A percentile compares a stretch with the other conserved stretches of the same genome.
Conservation (phyloP, 2,329 filamentous ascomycete species). For the Stagonosporopsis vannaccii region DNA sequence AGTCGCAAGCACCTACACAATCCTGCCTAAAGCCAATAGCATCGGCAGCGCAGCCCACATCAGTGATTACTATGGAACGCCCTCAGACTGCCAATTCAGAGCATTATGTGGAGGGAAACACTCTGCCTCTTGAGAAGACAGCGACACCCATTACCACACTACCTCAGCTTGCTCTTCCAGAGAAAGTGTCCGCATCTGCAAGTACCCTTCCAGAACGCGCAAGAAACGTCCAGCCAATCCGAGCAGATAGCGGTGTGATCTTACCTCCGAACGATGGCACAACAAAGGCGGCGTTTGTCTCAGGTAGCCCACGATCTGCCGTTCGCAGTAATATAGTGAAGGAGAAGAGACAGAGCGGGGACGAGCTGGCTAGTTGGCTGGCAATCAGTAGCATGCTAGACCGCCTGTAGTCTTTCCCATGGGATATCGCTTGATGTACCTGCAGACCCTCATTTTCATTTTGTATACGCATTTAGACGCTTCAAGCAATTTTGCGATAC, state of each 20-base stretch:
- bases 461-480: no score
- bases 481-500: no score
- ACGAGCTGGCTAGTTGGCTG: conserved; percentile 15
- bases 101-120: no score
- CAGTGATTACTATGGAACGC: no score
- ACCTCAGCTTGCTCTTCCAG: background rate
- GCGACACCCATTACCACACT: background rate
- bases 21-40: no score
- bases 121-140: no score
- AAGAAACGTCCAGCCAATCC: background rate
- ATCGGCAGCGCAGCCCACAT: background rate
- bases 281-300: background rate
- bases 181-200: background rate
- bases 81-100: no score
- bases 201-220: background rate
- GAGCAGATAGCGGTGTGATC: conserved; percentile 8
- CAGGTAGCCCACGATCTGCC: background rate
- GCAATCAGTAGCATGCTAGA: conserved; percentile 14
- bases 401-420: background rate
- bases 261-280: background rate
- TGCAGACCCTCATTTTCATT: background rate
- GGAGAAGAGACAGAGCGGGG: conserved; percentile 7
- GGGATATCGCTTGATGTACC: background rate
- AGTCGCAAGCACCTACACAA: no score
- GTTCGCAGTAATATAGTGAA: background rate